Evolutionary conservation across 139 green algal genomes (phyloP).

Genomic region (Tetraselmis chui): DNA sequence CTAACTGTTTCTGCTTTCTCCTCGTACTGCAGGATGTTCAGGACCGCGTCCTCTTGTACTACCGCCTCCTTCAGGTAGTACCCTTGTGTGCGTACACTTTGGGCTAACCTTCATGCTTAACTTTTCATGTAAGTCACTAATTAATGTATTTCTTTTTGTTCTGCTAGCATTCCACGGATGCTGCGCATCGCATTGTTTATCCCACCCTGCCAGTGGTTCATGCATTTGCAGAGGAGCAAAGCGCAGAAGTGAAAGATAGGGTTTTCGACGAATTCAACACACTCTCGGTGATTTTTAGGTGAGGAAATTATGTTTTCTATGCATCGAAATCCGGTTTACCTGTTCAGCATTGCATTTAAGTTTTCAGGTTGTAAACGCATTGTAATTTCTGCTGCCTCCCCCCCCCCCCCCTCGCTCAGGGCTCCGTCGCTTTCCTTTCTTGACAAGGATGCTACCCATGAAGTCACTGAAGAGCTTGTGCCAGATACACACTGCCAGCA

Average conservation of each 20-base stretch:
- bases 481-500: not conserved
- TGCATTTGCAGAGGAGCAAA: slow-evolving; percentile 49
- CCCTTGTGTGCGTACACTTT: not conserved
- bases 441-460: not conserved
- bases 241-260: slow-evolving; percentile 52
- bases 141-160: not conserved
- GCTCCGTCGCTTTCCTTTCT: not conserved
- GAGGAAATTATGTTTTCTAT: too few relatives aligned
- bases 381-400: too few relatives aligned
- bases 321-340: too few relatives aligned
- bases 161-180: not conserved
- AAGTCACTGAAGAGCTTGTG: not conserved
- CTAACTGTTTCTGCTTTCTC: too few relatives aligned
- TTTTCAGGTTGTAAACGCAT: too few relatives aligned
- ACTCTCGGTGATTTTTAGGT: slow-evolving; percentile 74
- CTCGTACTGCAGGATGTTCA: slow-evolving; percentile 78
- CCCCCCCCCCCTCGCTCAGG: too few relatives aligned
- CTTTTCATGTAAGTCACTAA: not conserved
- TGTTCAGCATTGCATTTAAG: too few relatives aligned
- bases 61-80: slow-evolving; percentile 24
- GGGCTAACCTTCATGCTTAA: not conserved
- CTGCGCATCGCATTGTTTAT: slow-evolving; percentile 44
- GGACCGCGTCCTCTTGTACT: slow-evolving; percentile 88
- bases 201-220: slow-evolving; percentile 15
- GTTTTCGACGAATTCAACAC: slow-evolving; percentile 95